phyloP scores from a whole-genome alignment of 73 alveolate genomes.

The Blepharisma japonicum region DNA sequence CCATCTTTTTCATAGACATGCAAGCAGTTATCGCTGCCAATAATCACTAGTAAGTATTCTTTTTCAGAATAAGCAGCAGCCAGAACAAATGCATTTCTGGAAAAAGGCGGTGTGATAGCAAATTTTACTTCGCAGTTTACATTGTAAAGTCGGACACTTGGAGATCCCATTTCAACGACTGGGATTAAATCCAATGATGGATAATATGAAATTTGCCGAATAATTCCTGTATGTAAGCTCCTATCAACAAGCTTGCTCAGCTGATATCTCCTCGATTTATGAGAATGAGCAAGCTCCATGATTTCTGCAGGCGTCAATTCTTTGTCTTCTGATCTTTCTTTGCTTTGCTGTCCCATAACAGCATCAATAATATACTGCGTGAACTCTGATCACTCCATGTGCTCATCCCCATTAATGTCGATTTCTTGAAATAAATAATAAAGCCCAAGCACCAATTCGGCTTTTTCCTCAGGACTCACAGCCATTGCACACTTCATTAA shows the following conservation, averaged over 20 bases:
- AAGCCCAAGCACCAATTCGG: constrained; percentile 73
- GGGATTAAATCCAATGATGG: constrained; percentile 23
- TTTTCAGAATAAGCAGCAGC: constrained; percentile 52
- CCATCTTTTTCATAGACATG: constrained; percentile 67
- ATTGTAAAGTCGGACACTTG: background rate
- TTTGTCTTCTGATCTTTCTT: constrained; percentile 47
- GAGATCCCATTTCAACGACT: constrained; percentile 32
- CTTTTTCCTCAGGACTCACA: constrained; percentile 62
- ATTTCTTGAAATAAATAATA: constrained; percentile 69
- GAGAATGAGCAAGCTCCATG: constrained; percentile 52
- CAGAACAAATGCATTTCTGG: constrained; percentile 43
- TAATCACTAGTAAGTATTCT: constrained; percentile 60
- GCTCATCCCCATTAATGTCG: constrained; percentile 81
- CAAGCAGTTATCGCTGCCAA: constrained; percentile 73
- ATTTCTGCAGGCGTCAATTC: constrained; percentile 50
- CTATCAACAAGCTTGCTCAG: constrained; percentile 40
- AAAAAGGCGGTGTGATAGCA: constrained; percentile 36
- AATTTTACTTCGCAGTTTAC: constrained; percentile 30
- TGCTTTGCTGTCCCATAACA: constrained; percentile 66
- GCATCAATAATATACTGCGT: constrained; percentile 79
- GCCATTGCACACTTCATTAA: constrained; percentile 77
- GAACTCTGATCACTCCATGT: constrained; percentile 81
- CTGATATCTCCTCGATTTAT: constrained; percentile 59
- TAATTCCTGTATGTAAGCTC: constrained; percentile 54
- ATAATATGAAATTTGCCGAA: constrained; percentile 45